Base-by-base conservation (phyloP, 1,284 basidiomycete genomes). In the Cystobasidium sp. region DNA sequence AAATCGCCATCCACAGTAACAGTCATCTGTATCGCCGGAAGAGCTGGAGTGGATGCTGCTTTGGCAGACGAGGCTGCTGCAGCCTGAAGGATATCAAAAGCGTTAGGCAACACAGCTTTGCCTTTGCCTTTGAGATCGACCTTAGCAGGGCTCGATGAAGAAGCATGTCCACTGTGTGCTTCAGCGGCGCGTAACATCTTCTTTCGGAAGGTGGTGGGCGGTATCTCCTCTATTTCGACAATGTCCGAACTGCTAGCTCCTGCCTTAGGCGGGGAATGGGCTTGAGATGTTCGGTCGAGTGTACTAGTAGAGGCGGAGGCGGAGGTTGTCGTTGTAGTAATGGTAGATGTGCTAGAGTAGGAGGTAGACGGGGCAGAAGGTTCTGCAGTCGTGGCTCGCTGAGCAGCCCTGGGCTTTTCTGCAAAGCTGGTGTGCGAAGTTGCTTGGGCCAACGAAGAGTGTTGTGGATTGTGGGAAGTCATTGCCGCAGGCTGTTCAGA, bases 1-100 rank as follows among this genome's bases (percentile, higher is more conserved):
- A 44, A 43, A 10, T 43, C 31, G 9, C 66, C 55, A 14, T 47
- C 66, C 16, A 53, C 53, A 20, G 66, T 68, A 12, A 22, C 64
- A 22, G 49, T 67, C 64, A 53, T 67, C 16, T 43, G 43, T 39
- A 59, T 53, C 3, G 16, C 18, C 10, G 66, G 53, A 43, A 18
- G 43, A 14, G 18, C 14, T 5, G 24, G 24, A 31, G 22, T 62
- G 43, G 16, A 18, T 47, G n/a, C 14, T 10, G 66, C 24, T 6
- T 12, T 31, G 7, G 39, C 53, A 22, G 52, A 52, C 14, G 66
- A 24, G 6, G 51, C 53, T n/a, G 53, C 66, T n/a, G 66, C 66
- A 53, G 64, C 64, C 22, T 66, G 49, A 20, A 66, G 44, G 20
- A 51, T 20, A 6, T 66, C 49, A 43, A 52, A 66, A 8, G 49